Base-by-base conservation (phyloP, 257 asterid genomes). In the Solanum tarapatanum region DNA sequence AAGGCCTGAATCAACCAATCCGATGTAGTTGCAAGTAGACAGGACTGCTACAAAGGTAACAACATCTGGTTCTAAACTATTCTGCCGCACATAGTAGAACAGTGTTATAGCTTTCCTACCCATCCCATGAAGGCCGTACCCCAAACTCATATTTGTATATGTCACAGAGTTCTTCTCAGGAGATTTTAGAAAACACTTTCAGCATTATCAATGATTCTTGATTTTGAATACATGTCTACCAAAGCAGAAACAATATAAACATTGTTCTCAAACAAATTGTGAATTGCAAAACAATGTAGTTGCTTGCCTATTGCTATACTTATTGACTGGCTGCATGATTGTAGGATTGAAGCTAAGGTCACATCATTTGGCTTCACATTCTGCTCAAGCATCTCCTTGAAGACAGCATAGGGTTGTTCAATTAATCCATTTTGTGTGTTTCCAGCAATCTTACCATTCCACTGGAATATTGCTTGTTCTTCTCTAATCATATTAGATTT, bases 81-180 rank as follows among this genome's bases (percentile, higher is more conserved):
- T 84, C 23, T 89, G 93, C 89, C 73, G 88, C 98, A 93, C 89
- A 24, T 93, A 91, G 76, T 88, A 87, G 82, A 96, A 95, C 4
- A 94, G 86, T 75, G 3, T 30, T 12, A 95, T 35, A 33, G 98
- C 98, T 88, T 94, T 93, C 89, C 94, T 93, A 32, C 97, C 96
- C 96, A 94, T 94, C 55, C 99, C 98, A 77, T 96, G 96, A 77
- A 94, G 99, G 41, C 95, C 99, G 82, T 95, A 96, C 60, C 98
- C 99, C 88, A 94, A 72, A 89, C 95, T 95, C 98, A 96, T 95
- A 90, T 94, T 96, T 6, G 98, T 94, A 90, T 80, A 95, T 69
- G 98, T 95, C 74, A 96, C 94, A 11, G 95, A 91, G 87, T 94
- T 96, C 82, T 90, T 95, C 87, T 92, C 94, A 21, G 84, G 84